Evolutionary conservation across 164 flowering plant species (phyloP).

Genomic region (Vitis vinifera): DNA sequence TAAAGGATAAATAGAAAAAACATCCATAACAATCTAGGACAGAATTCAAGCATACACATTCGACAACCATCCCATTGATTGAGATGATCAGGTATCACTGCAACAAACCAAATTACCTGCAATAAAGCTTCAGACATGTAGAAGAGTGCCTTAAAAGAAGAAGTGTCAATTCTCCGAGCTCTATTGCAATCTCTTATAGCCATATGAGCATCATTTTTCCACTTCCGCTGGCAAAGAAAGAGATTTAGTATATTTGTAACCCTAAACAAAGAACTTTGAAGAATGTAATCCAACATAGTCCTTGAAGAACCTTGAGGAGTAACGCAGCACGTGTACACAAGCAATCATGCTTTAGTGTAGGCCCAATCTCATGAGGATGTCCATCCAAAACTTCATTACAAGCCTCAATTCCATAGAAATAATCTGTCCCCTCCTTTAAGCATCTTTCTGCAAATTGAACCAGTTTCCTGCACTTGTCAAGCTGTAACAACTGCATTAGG

Average conservation of each 20-base stretch:
- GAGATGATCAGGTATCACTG: neutral
- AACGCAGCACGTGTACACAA: conserved; percentile 85
- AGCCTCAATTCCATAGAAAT: conserved; percentile 77
- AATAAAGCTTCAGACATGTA: conserved; percentile 77
- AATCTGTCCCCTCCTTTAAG: conserved; percentile 48
- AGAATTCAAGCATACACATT: neutral
- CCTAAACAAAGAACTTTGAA: neutral
- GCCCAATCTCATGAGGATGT: conserved; percentile 47
- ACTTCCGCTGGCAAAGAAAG: conserved; percentile 59
- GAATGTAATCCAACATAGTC: neutral
- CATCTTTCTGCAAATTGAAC: conserved; percentile 61
- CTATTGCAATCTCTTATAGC: conserved; percentile 82
- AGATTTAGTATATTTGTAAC: neutral
- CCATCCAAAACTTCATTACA: conserved; percentile 89
- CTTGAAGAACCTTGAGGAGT: conserved; percentile 68
- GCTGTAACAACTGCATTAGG: conserved; percentile 41
- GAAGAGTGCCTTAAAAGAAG: conserved; percentile 63
- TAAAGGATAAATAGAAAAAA: too few species aligned
- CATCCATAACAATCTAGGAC: too few species aligned
- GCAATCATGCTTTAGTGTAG: conserved; percentile 53
- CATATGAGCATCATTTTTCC: conserved; percentile 96
- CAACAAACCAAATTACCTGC: conserved; percentile 40
- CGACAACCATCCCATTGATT: neutral
- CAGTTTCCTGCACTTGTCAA: conserved; percentile 60
- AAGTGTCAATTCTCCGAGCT: conserved; percentile 62